phyloP scores from a whole-genome alignment of 305 asterid genomes.

The Stenogyne calaminthoides region DNA sequence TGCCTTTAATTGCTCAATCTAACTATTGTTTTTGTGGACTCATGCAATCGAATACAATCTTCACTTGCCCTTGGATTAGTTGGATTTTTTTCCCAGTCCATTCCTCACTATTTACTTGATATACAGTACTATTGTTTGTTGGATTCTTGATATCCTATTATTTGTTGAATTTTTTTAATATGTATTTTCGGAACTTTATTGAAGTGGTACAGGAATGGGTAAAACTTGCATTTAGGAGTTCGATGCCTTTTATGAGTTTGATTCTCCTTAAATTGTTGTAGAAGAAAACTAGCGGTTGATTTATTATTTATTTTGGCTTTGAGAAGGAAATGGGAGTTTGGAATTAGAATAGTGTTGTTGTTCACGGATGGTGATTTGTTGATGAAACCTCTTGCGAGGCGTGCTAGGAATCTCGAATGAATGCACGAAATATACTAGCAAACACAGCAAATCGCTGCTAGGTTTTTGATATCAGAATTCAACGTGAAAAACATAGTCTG shows the following conservation, averaged over 20 bases:
- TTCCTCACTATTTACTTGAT: neutral
- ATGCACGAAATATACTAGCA: too few relatives aligned
- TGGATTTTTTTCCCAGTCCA: neutral
- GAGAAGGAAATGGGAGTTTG: neutral
- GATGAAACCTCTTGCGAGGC: neutral
- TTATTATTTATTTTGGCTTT: neutral
- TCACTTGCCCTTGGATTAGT: neutral
- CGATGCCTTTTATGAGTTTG: neutral
- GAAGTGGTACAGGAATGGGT: neutral
- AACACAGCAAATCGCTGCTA: too few relatives aligned
- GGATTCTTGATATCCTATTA: too few relatives aligned
- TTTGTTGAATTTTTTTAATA: neutral
- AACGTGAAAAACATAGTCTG: too few relatives aligned
- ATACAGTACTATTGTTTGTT: too few relatives aligned
- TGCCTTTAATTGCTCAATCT: neutral
- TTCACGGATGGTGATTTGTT: neutral
- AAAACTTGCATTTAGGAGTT: constrained; percentile 10
- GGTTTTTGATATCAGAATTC: too few relatives aligned
- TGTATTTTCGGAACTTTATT: neutral
- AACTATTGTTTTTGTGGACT: neutral
- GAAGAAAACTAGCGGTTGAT: neutral
- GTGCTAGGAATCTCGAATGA: too few relatives aligned
- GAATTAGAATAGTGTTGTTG: neutral
- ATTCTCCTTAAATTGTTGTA: neutral
- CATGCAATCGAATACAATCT: constrained; percentile 17